Conservation (phyloP, 169 alveolate species). For the Eimeria acervulina region DNA sequence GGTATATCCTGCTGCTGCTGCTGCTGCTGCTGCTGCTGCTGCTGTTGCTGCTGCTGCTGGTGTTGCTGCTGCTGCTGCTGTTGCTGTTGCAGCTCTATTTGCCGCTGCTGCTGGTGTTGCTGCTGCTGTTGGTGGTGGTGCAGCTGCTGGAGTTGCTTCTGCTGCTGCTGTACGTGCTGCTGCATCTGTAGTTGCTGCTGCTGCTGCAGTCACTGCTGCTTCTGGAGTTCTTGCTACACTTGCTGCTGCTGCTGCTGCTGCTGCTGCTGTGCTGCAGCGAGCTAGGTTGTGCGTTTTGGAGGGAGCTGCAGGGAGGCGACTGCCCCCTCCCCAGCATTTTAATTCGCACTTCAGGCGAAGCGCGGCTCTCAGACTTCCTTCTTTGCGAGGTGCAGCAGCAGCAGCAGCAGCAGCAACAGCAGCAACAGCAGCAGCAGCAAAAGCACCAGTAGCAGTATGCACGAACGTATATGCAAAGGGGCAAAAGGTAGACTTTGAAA, state of each 20-base stretch:
- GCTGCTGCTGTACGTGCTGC: conserved; percentile 60
- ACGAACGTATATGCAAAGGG: neutral
- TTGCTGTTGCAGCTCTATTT: no score
- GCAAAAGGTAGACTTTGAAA: no score
- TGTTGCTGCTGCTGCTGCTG: no score
- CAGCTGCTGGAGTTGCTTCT: conserved; percentile 21
- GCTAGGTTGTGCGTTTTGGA: conserved; percentile 78
- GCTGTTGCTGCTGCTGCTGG: no score
- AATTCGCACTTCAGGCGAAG: conserved; percentile 94
- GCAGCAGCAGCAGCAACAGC: neutral
- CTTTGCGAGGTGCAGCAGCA: conserved; percentile 90
- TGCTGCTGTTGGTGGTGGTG: no score
- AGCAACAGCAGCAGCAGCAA: neutral
- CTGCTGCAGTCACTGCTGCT: no score
- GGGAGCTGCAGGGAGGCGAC: conserved; percentile 87
- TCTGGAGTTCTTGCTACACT: no score
- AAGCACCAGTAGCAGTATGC: neutral
- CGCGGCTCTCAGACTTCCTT: conserved; percentile 94
- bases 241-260: neutral
- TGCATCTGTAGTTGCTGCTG: no score
- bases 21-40: no score
- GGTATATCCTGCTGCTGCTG: neutral
- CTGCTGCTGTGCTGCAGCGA: neutral
- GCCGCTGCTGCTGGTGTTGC: no score
- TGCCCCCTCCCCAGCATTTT: conserved; percentile 92